Evolutionary conservation across 148 eudicot genomes (phyloP), one percentile per base, ranked within the genome.

Genomic region (Polygonum maritimum): DNA sequence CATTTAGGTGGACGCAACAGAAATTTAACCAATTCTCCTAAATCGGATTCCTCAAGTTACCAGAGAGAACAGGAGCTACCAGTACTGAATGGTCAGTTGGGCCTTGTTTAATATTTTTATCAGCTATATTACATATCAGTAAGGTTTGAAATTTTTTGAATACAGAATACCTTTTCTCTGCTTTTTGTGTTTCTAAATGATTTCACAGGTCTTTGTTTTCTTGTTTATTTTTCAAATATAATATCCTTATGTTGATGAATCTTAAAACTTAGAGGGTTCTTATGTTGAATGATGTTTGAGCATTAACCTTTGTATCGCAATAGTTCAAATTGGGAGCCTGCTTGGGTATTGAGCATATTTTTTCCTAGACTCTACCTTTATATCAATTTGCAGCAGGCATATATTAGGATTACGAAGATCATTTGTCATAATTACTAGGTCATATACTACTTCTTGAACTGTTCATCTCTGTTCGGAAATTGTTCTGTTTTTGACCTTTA

Each of bases 1-100:
- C 99, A 95, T 83, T 83, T 95, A 78, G 99, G 97, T 19, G 88
- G 86, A 22, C 82, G 91, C 63, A 87, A 83, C 81, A 88, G 81
- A 84, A 87, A 87, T 67, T 74, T 82, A 47, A 77, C 87, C 71
- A 78, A 79, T 76, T 85, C 97, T 82, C 93, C 97, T 21, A 89
- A 78, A 82, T 89, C 95, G 71, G 95, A 92, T 76, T 84, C 89
- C 78, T 88, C 95, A 73, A 87, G 86, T 79, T 79, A 81, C 79
- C 89, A 81, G 77, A 87, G 76, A 76, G 95, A 89, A 79, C 92
- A 81, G 75, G 92, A 86, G 57, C 48, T 84, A 77, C 65, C 83
- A 69, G 55, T 88, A 19, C 67, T 80, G 58, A 88, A 82, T 85
- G 94, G 98, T 94, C 85, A 65, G 85, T 76, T 39, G 35, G 55